These are phyloP conservation scores for Sphagnum tenellum DNA, from an alignment of 225 moss, liverwort and hornwort genomes.

Conservation along the genomic window DNA sequence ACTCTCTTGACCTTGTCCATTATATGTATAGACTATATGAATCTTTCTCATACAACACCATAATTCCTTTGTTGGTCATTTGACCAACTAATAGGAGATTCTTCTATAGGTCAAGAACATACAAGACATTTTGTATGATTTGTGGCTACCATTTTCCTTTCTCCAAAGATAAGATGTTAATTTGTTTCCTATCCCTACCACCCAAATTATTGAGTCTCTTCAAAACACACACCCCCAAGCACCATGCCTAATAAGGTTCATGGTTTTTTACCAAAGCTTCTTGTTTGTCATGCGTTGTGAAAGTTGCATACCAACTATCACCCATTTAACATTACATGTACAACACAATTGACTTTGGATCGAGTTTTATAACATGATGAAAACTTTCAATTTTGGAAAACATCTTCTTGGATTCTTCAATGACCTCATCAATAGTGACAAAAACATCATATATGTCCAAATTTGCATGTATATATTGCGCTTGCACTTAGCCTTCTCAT, in stretches of 20 bases:
- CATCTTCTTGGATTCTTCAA: not conserved
- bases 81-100: not conserved
- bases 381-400: not conserved
- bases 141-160: not conserved
- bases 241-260: not conserved
- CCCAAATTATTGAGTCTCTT: not conserved
- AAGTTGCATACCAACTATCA: too few relatives aligned
- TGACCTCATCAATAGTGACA: not conserved
- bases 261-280: not conserved
- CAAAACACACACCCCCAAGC: not conserved
- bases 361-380: not conserved
- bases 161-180: not conserved
- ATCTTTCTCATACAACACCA: not conserved
- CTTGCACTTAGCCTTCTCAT: not conserved
- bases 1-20: not conserved
- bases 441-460: too few relatives aligned
- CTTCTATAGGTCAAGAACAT: not conserved
- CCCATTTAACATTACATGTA: not conserved
- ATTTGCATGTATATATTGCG: too few relatives aligned
- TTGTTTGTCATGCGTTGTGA: slow-evolving; percentile 3
- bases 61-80: not conserved
- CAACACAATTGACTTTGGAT: not conserved
- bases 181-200: not conserved
- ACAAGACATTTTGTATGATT: slow-evolving; percentile 3
- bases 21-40: not conserved